Percentiles rank a stretch among this genome's conserved stretches.
Conservation (phyloP, 2,329 filamentous ascomycete species). For the Dissoconium aciculare region DNA sequence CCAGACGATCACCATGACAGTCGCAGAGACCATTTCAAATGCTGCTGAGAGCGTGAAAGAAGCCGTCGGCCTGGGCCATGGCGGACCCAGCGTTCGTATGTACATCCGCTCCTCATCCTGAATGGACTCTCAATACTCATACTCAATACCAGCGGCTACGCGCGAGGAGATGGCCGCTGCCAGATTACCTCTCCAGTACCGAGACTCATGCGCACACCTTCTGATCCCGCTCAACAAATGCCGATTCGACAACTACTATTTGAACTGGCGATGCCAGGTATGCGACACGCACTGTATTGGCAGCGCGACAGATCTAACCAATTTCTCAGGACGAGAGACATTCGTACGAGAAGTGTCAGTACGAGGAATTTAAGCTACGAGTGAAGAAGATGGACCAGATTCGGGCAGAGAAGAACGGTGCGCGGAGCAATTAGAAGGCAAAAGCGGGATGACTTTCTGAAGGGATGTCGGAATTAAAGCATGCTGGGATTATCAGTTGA, state of each 20-base stretch:
- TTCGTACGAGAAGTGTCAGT: slow-evolving; percentile 98
- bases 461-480: no score
- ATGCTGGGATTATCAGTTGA: no score
- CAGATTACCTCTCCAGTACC: slow-evolving; percentile 73
- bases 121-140: slow-evolving; percentile 7
- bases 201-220: slow-evolving; percentile 89
- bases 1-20: slow-evolving; percentile 19
- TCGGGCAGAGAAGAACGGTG: slow-evolving; percentile 67
- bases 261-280: slow-evolving; percentile 97
- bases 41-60: slow-evolving; percentile 27
- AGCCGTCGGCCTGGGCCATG: slow-evolving; percentile 31
- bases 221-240: slow-evolving; percentile 93
- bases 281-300: slow-evolving; percentile 23
- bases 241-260: slow-evolving; percentile 78
- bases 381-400: slow-evolving; percentile 98
- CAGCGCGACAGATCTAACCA: neutral
- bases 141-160: slow-evolving; percentile 46
- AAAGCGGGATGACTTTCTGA: no score
- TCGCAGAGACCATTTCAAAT: slow-evolving; percentile 23
- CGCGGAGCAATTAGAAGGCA: slow-evolving; percentile 60
- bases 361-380: slow-evolving; percentile 95
- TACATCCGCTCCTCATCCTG: slow-evolving; percentile 5
- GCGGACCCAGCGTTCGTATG: slow-evolving; percentile 23
- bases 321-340: slow-evolving; percentile 74
- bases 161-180: slow-evolving; percentile 90